Percentiles rank a stretch among this genome's conserved stretches.
phyloP scores from a whole-genome alignment of 2,329 filamentous ascomycete genomes.

The Colletotrichum incanum region DNA sequence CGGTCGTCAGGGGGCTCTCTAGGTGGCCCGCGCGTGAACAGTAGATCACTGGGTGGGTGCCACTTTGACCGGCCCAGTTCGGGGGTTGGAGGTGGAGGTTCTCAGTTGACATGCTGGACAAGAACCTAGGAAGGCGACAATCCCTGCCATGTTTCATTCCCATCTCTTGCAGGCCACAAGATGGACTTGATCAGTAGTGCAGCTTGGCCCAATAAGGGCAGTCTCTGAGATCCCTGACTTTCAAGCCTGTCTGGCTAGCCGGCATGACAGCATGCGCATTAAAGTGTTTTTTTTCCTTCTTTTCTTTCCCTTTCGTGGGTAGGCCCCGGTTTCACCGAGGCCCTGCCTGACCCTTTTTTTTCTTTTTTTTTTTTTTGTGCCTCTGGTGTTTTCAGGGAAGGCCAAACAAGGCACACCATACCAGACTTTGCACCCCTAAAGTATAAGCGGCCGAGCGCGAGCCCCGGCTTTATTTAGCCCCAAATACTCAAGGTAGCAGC shows the following conservation, averaged over 20 bases:
- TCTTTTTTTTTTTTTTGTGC: too few species aligned
- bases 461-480: slow-evolving; percentile 37
- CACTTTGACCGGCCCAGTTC: slow-evolving; percentile 15
- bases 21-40: slow-evolving; percentile 33
- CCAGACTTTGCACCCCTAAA: slow-evolving; percentile 16
- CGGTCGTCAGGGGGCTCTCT: slow-evolving; percentile 24
- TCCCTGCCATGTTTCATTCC: slow-evolving; percentile 42
- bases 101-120: slow-evolving; percentile 5
- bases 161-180: slow-evolving; percentile 32
- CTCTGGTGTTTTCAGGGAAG: slow-evolving; percentile 23
- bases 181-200: slow-evolving; percentile 9
- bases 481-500: not conserved
- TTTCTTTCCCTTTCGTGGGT: slow-evolving; percentile 31
- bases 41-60: slow-evolving; percentile 33
- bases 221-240: slow-evolving; percentile 28
- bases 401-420: slow-evolving; percentile 15
- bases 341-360: slow-evolving; percentile 2
- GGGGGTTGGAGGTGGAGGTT: slow-evolving; percentile 5
- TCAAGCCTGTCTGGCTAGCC: slow-evolving; percentile 24
- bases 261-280: slow-evolving; percentile 41
- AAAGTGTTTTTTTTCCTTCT: slow-evolving; percentile 25
- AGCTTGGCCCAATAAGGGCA: slow-evolving; percentile 10
- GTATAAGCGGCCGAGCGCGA: slow-evolving; percentile 26
- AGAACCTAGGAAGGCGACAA: slow-evolving; percentile 19
- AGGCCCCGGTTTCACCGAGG: slow-evolving; percentile 46